phyloP scores from a whole-genome alignment of 345 rosid species.

The Eucalyptus pauciflora region DNA sequence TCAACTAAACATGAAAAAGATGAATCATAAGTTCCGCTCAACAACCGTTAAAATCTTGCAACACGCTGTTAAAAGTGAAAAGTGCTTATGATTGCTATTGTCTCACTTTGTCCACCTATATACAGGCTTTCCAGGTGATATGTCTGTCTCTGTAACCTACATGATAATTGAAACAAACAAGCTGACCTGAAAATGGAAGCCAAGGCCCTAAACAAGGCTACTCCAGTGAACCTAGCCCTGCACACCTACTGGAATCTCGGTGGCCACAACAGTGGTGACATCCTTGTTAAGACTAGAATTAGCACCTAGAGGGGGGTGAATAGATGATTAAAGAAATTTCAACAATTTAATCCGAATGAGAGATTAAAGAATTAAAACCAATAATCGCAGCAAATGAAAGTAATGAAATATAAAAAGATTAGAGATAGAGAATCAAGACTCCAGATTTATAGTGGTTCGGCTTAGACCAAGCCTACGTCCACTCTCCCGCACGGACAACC shows the following conservation, averaged over 20 bases:
- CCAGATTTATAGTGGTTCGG: too few relatives aligned
- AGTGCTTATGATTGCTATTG: neutral
- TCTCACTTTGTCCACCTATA: neutral
- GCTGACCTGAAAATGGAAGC: slow-evolving; percentile 49
- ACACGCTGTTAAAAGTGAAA: neutral
- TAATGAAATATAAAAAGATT: too few relatives aligned
- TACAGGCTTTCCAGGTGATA: slow-evolving; percentile 62
- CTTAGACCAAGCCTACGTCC: too few relatives aligned
- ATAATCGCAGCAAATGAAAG: too few relatives aligned
- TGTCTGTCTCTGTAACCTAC: slow-evolving; percentile 44
- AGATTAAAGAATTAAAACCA: too few relatives aligned
- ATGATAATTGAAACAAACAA: slow-evolving; percentile 30
- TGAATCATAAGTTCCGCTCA: neutral
- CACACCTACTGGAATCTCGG: slow-evolving; percentile 80
- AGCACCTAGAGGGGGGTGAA: too few relatives aligned
- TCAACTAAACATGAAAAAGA: neutral
- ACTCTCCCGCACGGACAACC: too few relatives aligned
- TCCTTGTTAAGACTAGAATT: slow-evolving; percentile 5
- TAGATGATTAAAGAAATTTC: too few relatives aligned
- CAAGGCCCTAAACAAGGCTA: slow-evolving; percentile 32
- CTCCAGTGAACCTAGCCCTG: slow-evolving; percentile 59
- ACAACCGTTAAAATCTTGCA: neutral
- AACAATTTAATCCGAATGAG: too few relatives aligned
- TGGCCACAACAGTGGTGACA: slow-evolving; percentile 49
- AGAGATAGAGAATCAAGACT: too few relatives aligned